Base-by-base conservation (phyloP, 106 monocot species). In the Dioscorea dumetorum region DNA sequence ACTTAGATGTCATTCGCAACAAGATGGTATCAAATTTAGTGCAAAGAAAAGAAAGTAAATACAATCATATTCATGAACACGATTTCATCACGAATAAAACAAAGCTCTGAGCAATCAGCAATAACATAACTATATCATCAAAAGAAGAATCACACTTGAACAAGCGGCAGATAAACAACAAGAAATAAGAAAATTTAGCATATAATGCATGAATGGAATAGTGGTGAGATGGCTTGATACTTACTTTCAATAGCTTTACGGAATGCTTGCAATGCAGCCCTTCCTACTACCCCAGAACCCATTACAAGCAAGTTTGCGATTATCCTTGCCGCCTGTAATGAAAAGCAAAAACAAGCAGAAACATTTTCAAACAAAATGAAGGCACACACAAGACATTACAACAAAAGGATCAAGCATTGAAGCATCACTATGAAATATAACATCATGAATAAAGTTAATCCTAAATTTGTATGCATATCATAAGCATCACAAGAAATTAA, bases 171-270 rank as follows among this genome's bases (percentile, higher is more conserved):
- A 19, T 54, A 54, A 54, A 54, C 54, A 54, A 16, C 15, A 19
- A 19, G 54, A 54, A 16, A 54, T 18, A 18, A 16, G 15, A 54
- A 54, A 54, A 3, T 13, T 54, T 54, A 15, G 8, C 2, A 54
- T 8, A 8, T 54, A 54, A 54, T 18, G 0, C 5, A 18, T 54
- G 54, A 12, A 54, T 3, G 4, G 19, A 54, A 54, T 5, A 54
- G 15, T 54, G 15, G 4, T 13, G 13, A 54, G 19, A 18, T 54
- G 41, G 22, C 33, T 52, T 5, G 22, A 33, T 21, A 80, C 70
- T 61, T 71, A 80, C 80, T 80, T 51, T 80, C 80, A 60, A 80
- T 58, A 49, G 80, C 80, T 61, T 75, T 80, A 4, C 75, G 71
- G 53, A 75, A 80, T 31, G 80, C 80, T 70, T 75, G 80, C 75